Evolutionary conservation across 805 yeast species (phyloP), one percentile per base, ranked within the genome.

Genomic region (Wickerhamomyces subpelliculosus): DNA sequence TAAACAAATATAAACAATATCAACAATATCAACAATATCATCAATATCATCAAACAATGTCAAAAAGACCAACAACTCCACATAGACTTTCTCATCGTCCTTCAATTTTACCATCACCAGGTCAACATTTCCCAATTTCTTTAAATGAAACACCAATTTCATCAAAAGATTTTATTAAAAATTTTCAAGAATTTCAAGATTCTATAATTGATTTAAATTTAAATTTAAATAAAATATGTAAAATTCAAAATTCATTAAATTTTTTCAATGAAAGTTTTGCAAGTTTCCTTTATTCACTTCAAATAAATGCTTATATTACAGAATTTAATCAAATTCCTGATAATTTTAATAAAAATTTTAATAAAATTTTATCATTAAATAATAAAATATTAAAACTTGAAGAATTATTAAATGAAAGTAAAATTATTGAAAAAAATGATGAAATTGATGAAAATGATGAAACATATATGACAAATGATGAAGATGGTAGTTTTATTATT

Each of bases 221-320:
- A 20, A 76, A 83, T 43, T 65, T 84, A 60, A 64, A 67, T n/a
- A 67, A 70, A 29, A 56, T 86, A 27, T 74, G 74, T 37, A 60
- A 59, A 36, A 70, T 81, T 10, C 87, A 86, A 58, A 74, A 78
- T 32, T 73, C 75, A 6, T 59, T 88, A 17, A 68, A 70, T 3
- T 64, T 68, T 22, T 80, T 88, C 58, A 86, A 86, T 54, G 96
- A 87, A 58, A 74, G 86, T 2, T 75, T 88, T 49, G 78, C 85
- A 1, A 67, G 89, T 28, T 78, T 87, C 38, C 55, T 87, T 37
- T 85, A 84, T 51, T 95, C 96, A 2, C 60, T 87, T 35, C 76
- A 82, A 54, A 78, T 86, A 58, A 86, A 88, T 51, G 89, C 94
- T 44, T 87, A 93, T 81, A 84, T 95, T 60, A 83, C 83, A 21